Evolutionary conservation across 768 basidiomycete species (phyloP), one percentile per base, ranked within the genome.

Genomic region (Strobilomyces confusus): DNA sequence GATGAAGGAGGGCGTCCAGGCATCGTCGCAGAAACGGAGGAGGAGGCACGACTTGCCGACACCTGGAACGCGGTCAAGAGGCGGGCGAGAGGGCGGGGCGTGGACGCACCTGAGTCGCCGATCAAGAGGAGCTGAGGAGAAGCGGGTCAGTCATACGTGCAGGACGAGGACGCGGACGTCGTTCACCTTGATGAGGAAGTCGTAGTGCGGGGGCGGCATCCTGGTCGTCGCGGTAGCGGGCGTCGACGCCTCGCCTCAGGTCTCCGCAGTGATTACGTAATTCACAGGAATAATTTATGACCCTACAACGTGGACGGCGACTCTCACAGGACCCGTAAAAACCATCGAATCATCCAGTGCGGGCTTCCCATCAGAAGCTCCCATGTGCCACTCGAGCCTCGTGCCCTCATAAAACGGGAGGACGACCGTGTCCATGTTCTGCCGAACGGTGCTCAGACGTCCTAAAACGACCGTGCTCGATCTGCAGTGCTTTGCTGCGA

Each of bases 1-100:
- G 74, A 98, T 98, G 78, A 98, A 98, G 41, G 91, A 94, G 44
- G 95, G 95, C 32, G 97, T 98, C 94, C 95, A 99, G 58, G 95
- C 91, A 73, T 99, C 97, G 77, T 98, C 97, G 70, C 94, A 98
- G 83, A 99, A 99, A 59, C 93, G 88, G 56, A 93, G 81, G 48
- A 94, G 78, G n/a, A 94, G 80, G 75, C 91, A 93, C 25, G 95
- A 98, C 79, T 99, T 95, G 58, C 95, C 93, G 63, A 97, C 95
- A 74, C 93, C 93, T 86, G 62, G 48, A 29, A 44, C 44, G 48
- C 50, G 49, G 17, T 72, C 1, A 44, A 51, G 34, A 41, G 12
- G 3, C 6, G 26, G 26, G 26, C 17, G 13, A 22, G 29, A 30
- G 44, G 7, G 1, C 44, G 48, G 20, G 36, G 44, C 26, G 30